These are phyloP conservation scores for Fusarium mexicanum DNA, from an alignment of 2,329 filamentous ascomycete genomes.

Conservation along the genomic window DNA sequence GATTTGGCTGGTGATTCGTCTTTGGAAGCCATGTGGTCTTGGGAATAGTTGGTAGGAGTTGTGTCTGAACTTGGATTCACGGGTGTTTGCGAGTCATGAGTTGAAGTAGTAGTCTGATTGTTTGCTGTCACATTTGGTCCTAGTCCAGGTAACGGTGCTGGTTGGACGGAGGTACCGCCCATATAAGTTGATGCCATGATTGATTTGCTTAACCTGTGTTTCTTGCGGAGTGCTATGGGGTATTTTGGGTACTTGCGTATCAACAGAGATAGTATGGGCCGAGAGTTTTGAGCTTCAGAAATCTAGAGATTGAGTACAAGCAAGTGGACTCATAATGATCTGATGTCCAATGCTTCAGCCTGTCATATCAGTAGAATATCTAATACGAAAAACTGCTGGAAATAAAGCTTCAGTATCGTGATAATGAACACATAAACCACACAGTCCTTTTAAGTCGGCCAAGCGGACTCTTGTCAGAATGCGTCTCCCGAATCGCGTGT, in stretches of 20 bases:
- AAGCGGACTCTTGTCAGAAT: background rate
- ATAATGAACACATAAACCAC: background rate
- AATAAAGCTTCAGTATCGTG: background rate
- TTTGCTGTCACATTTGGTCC: background rate
- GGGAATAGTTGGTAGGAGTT: background rate
- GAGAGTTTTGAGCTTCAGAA: background rate
- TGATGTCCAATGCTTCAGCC: background rate
- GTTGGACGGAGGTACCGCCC: background rate
- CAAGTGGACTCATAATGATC: background rate
- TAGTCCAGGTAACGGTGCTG: background rate
- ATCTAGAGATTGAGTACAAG: background rate
- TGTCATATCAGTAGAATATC: background rate
- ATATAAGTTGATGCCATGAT: conserved; percentile 9
- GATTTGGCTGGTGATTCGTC: background rate
- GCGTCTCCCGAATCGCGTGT: background rate
- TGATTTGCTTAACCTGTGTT: background rate
- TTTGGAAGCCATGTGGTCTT: background rate
- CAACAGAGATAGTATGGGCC: rapidly evolving
- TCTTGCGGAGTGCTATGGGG: background rate
- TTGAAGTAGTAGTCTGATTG: background rate
- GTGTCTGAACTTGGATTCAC: conserved; percentile 2
- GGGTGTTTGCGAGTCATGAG: background rate
- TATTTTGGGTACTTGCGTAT: rapidly evolving
- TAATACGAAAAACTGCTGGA: background rate
- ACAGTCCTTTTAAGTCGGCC: background rate